Evolutionary conservation across 2,329 filamentous ascomycete genomes (phyloP).

Genomic region (Hirsutella thompsonii): DNA sequence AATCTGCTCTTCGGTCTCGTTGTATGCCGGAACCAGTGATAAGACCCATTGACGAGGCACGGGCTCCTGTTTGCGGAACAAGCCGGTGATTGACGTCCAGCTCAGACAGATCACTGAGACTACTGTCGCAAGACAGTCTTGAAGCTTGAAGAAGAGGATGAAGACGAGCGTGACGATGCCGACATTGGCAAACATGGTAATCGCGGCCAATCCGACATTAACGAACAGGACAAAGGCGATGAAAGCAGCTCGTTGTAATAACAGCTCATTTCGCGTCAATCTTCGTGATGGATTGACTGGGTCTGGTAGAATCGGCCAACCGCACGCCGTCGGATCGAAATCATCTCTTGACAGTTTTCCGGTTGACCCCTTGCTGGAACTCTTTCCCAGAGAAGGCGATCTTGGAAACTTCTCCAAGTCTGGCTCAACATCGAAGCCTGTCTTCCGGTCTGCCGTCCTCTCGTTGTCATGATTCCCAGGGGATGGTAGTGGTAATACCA

Average conservation of each 20-base stretch:
- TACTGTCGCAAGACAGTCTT: neutral
- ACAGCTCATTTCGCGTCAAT: neutral
- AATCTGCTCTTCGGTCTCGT: constrained; percentile 1
- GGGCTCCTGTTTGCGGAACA: neutral
- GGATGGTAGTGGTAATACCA: no score
- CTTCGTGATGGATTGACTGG: neutral
- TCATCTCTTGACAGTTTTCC: no score
- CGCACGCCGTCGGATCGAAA: neutral
- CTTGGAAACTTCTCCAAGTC: no score
- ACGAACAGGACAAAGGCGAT: neutral
- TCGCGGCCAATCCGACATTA: neutral
- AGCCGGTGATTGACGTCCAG: neutral
- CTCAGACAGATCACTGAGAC: neutral
- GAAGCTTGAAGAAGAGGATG: neutral
- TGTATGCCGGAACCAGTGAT: neutral
- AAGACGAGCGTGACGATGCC: neutral
- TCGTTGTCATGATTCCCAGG: no score
- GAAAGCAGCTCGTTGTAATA: neutral
- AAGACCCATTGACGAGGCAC: neutral
- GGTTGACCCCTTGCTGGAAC: no score
- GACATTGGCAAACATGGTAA: neutral
- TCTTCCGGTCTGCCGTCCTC: no score
- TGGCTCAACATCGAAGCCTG: no score
- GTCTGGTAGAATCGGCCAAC: neutral
- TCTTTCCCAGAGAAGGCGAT: no score